phyloP scores from a whole-genome alignment of 2,329 filamentous ascomycete genomes.

The Alternaria hordeiaustralica region DNA sequence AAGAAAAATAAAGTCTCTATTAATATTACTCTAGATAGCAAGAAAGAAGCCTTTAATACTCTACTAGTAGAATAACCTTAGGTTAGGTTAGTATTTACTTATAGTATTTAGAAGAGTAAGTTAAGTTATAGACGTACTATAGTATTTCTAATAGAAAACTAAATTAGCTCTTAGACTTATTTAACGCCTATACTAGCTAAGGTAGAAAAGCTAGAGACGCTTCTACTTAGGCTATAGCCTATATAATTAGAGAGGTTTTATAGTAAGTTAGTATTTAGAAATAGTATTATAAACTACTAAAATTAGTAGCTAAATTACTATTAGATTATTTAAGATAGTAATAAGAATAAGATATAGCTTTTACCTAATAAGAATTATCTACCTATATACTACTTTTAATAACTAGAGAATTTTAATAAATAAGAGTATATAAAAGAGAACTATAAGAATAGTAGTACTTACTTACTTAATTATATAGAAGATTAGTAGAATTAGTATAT shows the following conservation, averaged over 20 bases:
- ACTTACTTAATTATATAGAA: conserved; percentile 23
- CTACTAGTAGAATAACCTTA: conserved; percentile 1
- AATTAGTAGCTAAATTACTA: conserved; percentile 19
- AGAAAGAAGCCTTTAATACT: conserved; percentile 17
- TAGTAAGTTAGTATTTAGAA: conserved; percentile 24
- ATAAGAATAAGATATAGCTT: conserved; percentile 12
- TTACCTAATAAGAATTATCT: conserved; percentile 15
- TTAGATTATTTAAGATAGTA: conserved; percentile 26
- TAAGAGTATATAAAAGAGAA: conserved; percentile 22
- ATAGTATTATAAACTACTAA: conserved; percentile 14
- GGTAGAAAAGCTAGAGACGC: conserved; percentile 17
- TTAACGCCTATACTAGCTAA: conserved; percentile 19
- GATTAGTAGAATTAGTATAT: conserved; percentile 27
- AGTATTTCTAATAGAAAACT: conserved; percentile 2
- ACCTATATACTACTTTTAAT: conserved; percentile 23
- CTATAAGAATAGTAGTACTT: conserved; percentile 26
- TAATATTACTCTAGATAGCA: conserved; percentile 5
- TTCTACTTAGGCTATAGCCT: conserved; percentile 11
- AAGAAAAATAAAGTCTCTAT: conserved; percentile 5
- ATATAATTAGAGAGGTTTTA: conserved; percentile 22
- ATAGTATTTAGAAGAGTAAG: conserved; percentile 2
- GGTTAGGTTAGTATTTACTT: conserved; percentile 4
- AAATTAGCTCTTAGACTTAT: conserved; percentile 5
- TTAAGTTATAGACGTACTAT: neutral
- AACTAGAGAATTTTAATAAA: conserved; percentile 21